Evolutionary conservation across 2,329 filamentous ascomycete species (phyloP), one percentile per base, ranked within the genome.

Genomic region (Fusarium ambrosium): DNA sequence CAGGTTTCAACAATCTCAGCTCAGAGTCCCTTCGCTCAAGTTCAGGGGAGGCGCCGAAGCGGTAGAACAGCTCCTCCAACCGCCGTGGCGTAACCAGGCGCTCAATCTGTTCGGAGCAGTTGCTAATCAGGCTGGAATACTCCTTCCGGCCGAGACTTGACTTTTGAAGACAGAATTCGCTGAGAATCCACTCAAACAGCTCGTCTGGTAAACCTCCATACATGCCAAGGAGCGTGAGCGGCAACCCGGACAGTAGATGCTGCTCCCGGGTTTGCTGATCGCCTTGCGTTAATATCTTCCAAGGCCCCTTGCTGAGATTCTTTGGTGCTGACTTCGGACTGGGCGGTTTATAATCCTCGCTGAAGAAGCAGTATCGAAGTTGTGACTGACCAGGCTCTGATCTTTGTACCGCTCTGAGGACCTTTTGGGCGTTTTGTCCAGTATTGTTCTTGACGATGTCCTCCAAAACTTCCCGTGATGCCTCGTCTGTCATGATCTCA

Each of bases 181-280:
- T 83, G 7, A 93, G 78, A 4, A 94, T 84, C 93, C 93, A 95
- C 18, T 87, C 77, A 60, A 94, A 87, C 1, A 95, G 78, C 64
- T 92, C 88, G 69, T 94, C 89, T 0, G 93, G 90, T 14, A 95
- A 79, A 10, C 71, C 73, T 14, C 76, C 76, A 2, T 67, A 74
- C 55, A 79, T 79, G 6, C 56, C 63, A 5, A 83, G 60, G 16
- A 92, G 84, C 53, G 89, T 87, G 65, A 89, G 87, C 1, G 91
- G 86, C 66, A 93, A 83, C 2, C 93, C 92, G 22, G 90, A 91
- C 27, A 90, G 82, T 63, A 95, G 88, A 41, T 89, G 85, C 73
- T 91, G 88, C 64, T 89, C 85, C 60, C 92, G 87, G 43, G 85
- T 84, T 8, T 83, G 69, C 16, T 68, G 63, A 63, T 77, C 82